Conservation (phyloP, 768 basidiomycete genomes). For the Boletus tylopilopsis region DNA sequence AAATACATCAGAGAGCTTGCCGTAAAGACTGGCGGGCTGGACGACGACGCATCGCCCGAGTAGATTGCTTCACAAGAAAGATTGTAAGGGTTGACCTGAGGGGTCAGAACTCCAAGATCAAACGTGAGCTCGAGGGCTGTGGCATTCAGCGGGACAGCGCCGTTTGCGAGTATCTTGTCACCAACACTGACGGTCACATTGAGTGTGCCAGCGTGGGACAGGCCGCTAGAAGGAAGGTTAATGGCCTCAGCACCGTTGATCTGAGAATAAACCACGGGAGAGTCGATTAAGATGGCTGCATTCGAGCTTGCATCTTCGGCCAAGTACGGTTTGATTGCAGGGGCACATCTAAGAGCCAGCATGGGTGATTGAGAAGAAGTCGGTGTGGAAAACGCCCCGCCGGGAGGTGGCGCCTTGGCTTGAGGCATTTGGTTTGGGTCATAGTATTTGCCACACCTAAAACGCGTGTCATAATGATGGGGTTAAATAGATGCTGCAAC, state of each 20-base stretch:
- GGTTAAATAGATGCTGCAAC: too few relatives aligned
- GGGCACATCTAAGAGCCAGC: constrained; percentile 54
- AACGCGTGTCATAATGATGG: neutral
- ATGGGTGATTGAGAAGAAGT: constrained; percentile 38
- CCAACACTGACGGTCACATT: constrained; percentile 42
- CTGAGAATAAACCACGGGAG: constrained; percentile 43
- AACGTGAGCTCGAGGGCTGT: constrained; percentile 48
- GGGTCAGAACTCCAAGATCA: constrained; percentile 40
- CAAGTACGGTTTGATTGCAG: constrained; percentile 56
- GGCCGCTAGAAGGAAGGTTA: constrained; percentile 26
- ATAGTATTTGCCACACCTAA: constrained; percentile 51
- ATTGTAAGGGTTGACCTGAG: constrained; percentile 33
- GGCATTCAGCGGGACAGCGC: constrained; percentile 48
- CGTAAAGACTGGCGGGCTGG: constrained; percentile 36
- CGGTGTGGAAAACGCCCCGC: constrained; percentile 44
- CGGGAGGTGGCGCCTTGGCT: constrained; percentile 39
- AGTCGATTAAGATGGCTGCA: constrained; percentile 49
- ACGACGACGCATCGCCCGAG: constrained; percentile 29
- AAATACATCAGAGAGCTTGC: constrained; percentile 43
- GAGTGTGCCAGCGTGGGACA: constrained; percentile 28
- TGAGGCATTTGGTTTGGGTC: constrained; percentile 38
- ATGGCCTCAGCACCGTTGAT: constrained; percentile 45
- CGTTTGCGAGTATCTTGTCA: constrained; percentile 42
- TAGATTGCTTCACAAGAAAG: constrained; percentile 28
- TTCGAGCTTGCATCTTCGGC: constrained; percentile 44